Evolutionary conservation across 306 rosid species (phyloP).

Genomic region (Abrus precatorius): DNA sequence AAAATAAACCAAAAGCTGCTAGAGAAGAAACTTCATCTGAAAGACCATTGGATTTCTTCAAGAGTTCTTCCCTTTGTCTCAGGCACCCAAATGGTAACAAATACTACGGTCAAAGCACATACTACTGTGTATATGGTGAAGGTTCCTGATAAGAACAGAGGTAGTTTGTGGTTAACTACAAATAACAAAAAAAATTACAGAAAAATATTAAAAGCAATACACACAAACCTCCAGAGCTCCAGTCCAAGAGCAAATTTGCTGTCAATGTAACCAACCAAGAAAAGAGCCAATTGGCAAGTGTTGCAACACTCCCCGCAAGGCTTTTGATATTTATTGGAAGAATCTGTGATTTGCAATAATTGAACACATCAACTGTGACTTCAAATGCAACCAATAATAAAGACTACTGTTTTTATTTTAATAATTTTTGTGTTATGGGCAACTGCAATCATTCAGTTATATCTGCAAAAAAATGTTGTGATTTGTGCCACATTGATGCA

Average conservation of each 20-base stretch:
- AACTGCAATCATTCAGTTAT: constrained; percentile 2
- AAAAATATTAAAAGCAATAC: constrained; percentile 30
- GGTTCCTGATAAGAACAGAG: constrained; percentile 72
- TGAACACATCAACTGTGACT: constrained; percentile 32
- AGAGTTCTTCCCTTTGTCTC: constrained; percentile 95
- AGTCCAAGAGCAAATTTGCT: constrained; percentile 83
- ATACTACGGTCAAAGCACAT: constrained; percentile 68
- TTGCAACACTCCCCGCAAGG: constrained; percentile 95
- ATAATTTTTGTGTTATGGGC: not conserved
- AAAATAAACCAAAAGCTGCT: constrained; percentile 13
- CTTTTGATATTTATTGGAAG: constrained; percentile 92
- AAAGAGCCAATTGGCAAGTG: constrained; percentile 88
- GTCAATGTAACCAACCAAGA: constrained; percentile 84
- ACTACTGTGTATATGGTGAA: constrained; percentile 78
- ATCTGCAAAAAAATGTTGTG: constrained; percentile 3
- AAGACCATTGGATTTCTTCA: constrained; percentile 90
- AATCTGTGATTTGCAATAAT: constrained; percentile 63
- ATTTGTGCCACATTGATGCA: not conserved
- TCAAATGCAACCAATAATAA: constrained; percentile 35
- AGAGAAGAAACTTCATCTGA: constrained; percentile 68
- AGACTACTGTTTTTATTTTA: constrained; percentile 3
- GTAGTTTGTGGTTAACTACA: constrained; percentile 39
- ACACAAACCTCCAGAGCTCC: constrained; percentile 89
- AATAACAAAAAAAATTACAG: constrained; percentile 10
- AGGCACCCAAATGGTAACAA: constrained; percentile 85